Conservation (phyloP, 768 basidiomycete species). For the Lanmaoa pseudosensibilis region DNA sequence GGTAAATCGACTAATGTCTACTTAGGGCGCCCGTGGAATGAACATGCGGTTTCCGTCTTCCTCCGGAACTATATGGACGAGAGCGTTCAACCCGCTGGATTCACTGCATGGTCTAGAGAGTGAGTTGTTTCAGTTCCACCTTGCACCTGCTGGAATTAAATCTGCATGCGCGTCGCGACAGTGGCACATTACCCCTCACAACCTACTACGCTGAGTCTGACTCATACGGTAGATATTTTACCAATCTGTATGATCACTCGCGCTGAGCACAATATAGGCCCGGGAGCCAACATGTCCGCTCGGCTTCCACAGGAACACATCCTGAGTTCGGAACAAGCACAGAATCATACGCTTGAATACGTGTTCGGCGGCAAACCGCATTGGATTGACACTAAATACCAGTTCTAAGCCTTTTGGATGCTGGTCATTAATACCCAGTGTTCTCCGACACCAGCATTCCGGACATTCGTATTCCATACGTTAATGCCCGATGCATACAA, state of each 20-base stretch:
- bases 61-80: slow-evolving; percentile 59
- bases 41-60: slow-evolving; percentile 53
- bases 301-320: slow-evolving; percentile 50
- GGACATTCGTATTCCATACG: no score
- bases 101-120: slow-evolving; percentile 43
- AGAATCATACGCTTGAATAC: slow-evolving; percentile 43
- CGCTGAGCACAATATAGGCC: slow-evolving; percentile 37
- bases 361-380: slow-evolving; percentile 51
- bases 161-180: slow-evolving; percentile 32
- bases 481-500: no score
- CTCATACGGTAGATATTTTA: slow-evolving; percentile 43
- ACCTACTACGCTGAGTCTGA: slow-evolving; percentile 59
- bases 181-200: slow-evolving; percentile 49
- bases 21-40: slow-evolving; percentile 59
- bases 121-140: background rate
- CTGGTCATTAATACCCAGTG: background rate
- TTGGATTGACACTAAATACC: slow-evolving; percentile 59
- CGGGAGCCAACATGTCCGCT: slow-evolving; percentile 48
- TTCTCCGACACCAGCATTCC: background rate
- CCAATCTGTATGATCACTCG: background rate
- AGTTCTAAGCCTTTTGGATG: slow-evolving; percentile 6
- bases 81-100: slow-evolving; percentile 51
- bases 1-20: background rate
- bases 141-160: background rate
- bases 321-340: slow-evolving; percentile 29